Conservation (phyloP, 805 yeast species). For the Saccharomyces jurei region DNA sequence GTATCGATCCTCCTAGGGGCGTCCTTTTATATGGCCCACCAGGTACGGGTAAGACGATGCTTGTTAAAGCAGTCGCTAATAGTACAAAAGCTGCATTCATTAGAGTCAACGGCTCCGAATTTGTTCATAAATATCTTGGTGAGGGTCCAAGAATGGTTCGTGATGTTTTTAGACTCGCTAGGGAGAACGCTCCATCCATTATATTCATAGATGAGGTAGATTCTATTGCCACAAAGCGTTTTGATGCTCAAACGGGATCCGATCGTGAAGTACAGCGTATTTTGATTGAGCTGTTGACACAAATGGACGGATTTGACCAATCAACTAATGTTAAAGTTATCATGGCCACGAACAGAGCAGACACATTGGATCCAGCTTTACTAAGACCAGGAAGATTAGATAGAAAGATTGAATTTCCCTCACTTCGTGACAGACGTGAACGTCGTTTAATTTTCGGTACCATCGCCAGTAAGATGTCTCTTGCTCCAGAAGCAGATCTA, state of each 20-base stretch:
- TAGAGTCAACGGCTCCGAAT: conserved; percentile 95
- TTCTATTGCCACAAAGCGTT: conserved; percentile 97
- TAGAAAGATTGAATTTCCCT: conserved; percentile 95
- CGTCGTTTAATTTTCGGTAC: conserved; percentile 94
- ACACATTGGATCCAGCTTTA: conserved; percentile 95
- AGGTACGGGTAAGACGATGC: conserved; percentile 98
- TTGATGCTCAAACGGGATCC: conserved; percentile 99
- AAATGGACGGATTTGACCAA: conserved; percentile 99
- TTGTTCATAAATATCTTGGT: conserved; percentile 95
- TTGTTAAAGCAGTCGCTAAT: conserved; percentile 97
- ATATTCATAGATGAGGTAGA: conserved; percentile 98
- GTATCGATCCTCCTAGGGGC: conserved; percentile 98
- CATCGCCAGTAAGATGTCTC: conserved; percentile 92
- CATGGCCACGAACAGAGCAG: conserved; percentile 99
- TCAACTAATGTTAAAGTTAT: conserved; percentile 90
- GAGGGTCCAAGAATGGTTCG: conserved; percentile 99
- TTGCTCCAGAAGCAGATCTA: conserved; percentile 95
- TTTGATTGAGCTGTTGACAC: conserved; percentile 87
- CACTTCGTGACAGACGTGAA: conserved; percentile 92
- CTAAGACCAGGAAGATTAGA: conserved; percentile 98
- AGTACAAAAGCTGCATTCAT: conserved; percentile 92
- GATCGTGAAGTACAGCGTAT: conserved; percentile 99
- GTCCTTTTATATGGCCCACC: conserved; percentile 98
- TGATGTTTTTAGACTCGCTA: conserved; percentile 92
- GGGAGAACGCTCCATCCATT: conserved; percentile 95